Evolutionary conservation across 148 eudicot genomes (phyloP).

Genomic region (Rhododendron vialii): DNA sequence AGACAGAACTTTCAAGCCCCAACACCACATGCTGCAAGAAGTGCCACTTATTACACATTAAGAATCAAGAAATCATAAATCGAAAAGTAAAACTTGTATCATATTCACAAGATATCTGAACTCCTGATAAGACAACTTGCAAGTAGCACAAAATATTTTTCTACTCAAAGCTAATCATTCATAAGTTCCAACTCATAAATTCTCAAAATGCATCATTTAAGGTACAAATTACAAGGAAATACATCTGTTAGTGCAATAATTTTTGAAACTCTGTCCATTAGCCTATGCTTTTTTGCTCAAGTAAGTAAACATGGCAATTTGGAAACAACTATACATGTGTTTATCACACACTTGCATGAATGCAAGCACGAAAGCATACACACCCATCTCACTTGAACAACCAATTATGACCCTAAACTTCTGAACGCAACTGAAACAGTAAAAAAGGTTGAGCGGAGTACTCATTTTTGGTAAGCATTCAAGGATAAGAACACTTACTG

Average conservation of each 20-base stretch:
- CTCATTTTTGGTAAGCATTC: too few species aligned
- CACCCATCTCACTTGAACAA: too few species aligned
- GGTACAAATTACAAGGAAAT: too few species aligned
- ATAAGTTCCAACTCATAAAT: too few species aligned
- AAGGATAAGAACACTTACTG: not conserved
- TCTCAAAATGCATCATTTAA: too few species aligned
- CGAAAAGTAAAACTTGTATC: not conserved
- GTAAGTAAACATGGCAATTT: not conserved
- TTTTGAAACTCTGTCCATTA: not conserved
- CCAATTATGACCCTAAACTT: too few species aligned
- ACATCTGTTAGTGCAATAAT: not conserved
- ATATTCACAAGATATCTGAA: not conserved
- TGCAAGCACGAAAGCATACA: too few species aligned
- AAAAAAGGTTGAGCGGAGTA: too few species aligned
- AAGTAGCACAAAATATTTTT: not conserved
- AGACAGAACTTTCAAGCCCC: conserved; percentile 87
- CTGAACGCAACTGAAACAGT: too few species aligned
- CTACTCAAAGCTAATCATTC: too few species aligned
- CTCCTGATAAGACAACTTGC: not conserved
- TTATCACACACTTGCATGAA: too few species aligned
- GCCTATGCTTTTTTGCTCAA: not conserved
- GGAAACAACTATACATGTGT: not conserved
- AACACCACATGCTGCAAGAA: conserved; percentile 93
- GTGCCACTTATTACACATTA: conserved; percentile 55
- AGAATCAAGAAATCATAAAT: conserved; percentile 17